These are phyloP conservation scores for Entonaema liquescens DNA, from an alignment of 495 filamentous ascomycete species.

Conservation along the genomic window DNA sequence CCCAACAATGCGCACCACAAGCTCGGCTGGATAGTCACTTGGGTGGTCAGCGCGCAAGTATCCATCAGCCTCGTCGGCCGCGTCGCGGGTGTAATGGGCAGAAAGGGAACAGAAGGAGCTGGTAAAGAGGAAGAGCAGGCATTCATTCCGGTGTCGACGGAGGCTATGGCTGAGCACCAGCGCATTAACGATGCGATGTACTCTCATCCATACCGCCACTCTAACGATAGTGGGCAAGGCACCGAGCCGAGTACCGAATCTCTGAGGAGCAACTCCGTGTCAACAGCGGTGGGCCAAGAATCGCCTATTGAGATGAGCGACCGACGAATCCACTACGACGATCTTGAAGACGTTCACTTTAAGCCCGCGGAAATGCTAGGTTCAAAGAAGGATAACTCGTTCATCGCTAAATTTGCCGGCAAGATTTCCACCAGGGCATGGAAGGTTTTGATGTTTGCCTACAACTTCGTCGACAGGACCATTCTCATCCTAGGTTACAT, in stretches of 20 bases:
- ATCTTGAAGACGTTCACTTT: constrained; percentile 51
- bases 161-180: constrained; percentile 70
- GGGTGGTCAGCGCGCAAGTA: constrained; percentile 73
- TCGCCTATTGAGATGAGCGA: constrained; percentile 62
- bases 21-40: constrained; percentile 86
- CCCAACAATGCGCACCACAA: constrained; percentile 88
- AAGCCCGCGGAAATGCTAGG: constrained; percentile 46
- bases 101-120: constrained; percentile 17
- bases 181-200: constrained; percentile 48
- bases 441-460: constrained; percentile 53
- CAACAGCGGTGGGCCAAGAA: constrained; percentile 62
- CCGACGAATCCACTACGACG: constrained; percentile 59
- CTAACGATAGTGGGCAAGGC: constrained; percentile 88
- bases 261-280: constrained; percentile 68
- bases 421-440: constrained; percentile 55
- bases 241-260: constrained; percentile 77
- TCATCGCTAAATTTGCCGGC: constrained; percentile 44
- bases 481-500: constrained; percentile 62
- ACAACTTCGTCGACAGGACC: constrained; percentile 57
- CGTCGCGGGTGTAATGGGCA: constrained; percentile 51
- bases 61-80: constrained; percentile 70
- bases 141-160: constrained; percentile 74
- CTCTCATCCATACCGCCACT: constrained; percentile 69
- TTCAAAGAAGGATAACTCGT: constrained; percentile 42
- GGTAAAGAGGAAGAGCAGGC: constrained; percentile 53